Percentiles rank a stretch among this genome's conserved stretches.
These are phyloP conservation scores for Fusarium floridanum DNA, from an alignment of 2,329 filamentous ascomycete genomes.

Conservation along the genomic window DNA sequence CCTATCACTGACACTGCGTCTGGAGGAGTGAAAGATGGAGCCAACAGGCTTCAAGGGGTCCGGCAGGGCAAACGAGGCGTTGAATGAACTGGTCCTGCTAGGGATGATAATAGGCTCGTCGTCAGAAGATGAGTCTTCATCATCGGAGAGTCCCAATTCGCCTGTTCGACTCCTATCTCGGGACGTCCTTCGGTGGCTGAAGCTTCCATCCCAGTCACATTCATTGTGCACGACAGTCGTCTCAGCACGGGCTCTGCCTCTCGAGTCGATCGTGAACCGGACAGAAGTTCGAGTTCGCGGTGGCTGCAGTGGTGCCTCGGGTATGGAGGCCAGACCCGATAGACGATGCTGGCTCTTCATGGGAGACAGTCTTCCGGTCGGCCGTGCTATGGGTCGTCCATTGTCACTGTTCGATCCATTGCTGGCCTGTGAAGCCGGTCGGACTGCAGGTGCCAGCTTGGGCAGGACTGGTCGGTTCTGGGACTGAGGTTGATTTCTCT, in stretches of 20 bases:
- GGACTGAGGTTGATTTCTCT: conserved; percentile 50
- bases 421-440: conserved; percentile 51
- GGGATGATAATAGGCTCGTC: conserved; percentile 76
- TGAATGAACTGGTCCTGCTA: conserved; percentile 67
- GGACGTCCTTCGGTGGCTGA: conserved; percentile 48
- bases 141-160: conserved; percentile 63
- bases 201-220: conserved; percentile 38
- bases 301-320: conserved; percentile 61
- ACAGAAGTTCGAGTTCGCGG: conserved; percentile 67
- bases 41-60: conserved; percentile 65
- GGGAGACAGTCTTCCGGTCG: conserved; percentile 65
- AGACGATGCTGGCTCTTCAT: conserved; percentile 65
- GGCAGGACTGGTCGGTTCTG: conserved; percentile 58
- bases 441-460: conserved; percentile 61
- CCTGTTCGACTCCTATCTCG: conserved; percentile 48
- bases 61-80: conserved; percentile 67
- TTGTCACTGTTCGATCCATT: conserved; percentile 49
- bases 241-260: conserved; percentile 69
- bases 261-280: conserved; percentile 73
- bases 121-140: conserved; percentile 70
- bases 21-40: conserved; percentile 61
- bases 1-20: conserved; percentile 63
- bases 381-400: conserved; percentile 54
- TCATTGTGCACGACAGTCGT: conserved; percentile 60
- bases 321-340: conserved; percentile 68